A percentile compares a stretch with the other conserved stretches of the same genome.
These are phyloP conservation scores for Pterocarpus macrocarpus DNA, from an alignment of 306 rosid genomes.

Conservation along the genomic window DNA sequence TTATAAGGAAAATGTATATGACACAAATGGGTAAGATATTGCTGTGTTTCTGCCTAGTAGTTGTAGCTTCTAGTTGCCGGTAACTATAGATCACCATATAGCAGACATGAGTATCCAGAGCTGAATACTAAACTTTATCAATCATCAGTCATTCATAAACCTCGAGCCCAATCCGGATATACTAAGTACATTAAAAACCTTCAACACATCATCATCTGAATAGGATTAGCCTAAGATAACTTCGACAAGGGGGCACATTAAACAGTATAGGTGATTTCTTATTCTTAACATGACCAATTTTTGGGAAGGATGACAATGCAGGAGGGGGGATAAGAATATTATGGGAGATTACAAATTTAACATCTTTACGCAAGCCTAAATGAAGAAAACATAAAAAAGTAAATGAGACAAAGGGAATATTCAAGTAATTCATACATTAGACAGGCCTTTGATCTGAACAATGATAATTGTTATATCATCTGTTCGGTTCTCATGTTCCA, in stretches of 20 bases:
- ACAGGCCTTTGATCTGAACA: conserved; percentile 85
- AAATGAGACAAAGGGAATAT: conserved; percentile 37
- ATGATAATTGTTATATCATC: conserved; percentile 95
- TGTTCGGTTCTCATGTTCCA: conserved; percentile 89
- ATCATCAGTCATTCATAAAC: not conserved
- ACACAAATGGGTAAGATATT: not conserved
- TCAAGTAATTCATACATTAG: conserved; percentile 70
- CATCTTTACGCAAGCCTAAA: conserved; percentile 18
- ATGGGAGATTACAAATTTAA: conserved; percentile 2
- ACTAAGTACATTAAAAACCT: conserved; percentile 18
- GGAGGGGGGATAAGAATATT: not conserved
- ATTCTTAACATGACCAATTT: not conserved
- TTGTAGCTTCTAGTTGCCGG: conserved; percentile 22
- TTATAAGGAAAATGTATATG: conserved; percentile 18
- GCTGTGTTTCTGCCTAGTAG: not conserved
- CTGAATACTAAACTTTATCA: conserved; percentile 16
- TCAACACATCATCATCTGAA: conserved; percentile 12
- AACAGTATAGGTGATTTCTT: not conserved
- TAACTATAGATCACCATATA: not conserved
- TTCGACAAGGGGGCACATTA: not conserved
- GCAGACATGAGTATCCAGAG: conserved; percentile 24
- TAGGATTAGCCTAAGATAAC: conserved; percentile 27
- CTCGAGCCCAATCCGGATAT: not conserved
- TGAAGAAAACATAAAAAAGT: not conserved
- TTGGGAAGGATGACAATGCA: not conserved